Evolutionary conservation across 2,329 filamentous ascomycete species (phyloP), one percentile per base, ranked within the genome.

Genomic region (Chalaropsis thielavioides): DNA sequence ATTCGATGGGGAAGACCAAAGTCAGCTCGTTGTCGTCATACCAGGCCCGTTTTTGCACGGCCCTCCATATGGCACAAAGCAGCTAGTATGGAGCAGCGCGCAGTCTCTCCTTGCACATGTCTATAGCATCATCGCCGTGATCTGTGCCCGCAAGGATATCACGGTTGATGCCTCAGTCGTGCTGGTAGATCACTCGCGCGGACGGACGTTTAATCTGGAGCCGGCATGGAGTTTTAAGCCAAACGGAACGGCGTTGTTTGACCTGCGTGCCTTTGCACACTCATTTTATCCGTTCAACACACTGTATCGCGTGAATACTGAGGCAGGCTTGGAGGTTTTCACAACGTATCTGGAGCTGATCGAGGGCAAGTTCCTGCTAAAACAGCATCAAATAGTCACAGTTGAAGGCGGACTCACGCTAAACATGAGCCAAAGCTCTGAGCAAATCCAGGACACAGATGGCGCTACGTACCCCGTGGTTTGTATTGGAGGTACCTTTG

Each of bases 401-500:
- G 77, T 86, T 2, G 76, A 79, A 51, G 80, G 80, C 1, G 83
- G 82, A 1, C 73, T 83, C 41, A 46, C 61, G 2, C 19, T 61
- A 1, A 59, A 62, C 19, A n/a, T 62, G 17, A 24, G n/a, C 2
- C 38, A 27, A 27, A 22, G 27, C 3, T 24, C 43, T 13, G 19
- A 54, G 59, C 17, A 24, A 41, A 13, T 8, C 15, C 11, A 60
- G 22, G 19, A 40, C n/a, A n/a, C 49, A 2, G 40, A 40, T 22
- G 27, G 46, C 15, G 17, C 27, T 22, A 62, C 56, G 7, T 67
- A 64, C 40, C n/a, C 31, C 8, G 62, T 67, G 13, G 87, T 95
- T 61, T 89, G 87, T 63, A 83, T 97, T 13, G 94, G 92, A 38
- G 94, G 94, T 10, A 99, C 94, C 0, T 99, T 97, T 75, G 94